Conservation (phyloP, 805 yeast genomes). For the Tetrapisispora fleetii region DNA sequence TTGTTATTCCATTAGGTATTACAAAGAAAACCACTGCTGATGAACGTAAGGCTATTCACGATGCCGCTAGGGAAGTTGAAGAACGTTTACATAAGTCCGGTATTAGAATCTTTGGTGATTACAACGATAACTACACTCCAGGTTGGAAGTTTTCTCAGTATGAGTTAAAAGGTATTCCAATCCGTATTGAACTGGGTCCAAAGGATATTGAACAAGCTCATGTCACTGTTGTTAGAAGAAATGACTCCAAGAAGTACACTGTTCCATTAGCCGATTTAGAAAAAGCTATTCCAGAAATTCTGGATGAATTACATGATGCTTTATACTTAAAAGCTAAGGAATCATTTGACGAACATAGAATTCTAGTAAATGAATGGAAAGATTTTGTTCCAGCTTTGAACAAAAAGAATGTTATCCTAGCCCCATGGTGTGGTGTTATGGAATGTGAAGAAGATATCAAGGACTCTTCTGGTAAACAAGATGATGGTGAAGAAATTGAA, state of each 20-base stretch:
- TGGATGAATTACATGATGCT: slow-evolving; percentile 73
- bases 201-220: slow-evolving; percentile 75
- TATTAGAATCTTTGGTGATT: slow-evolving; percentile 74
- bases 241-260: slow-evolving; percentile 64
- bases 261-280: slow-evolving; percentile 60
- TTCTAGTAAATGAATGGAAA: slow-evolving; percentile 71
- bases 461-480: slow-evolving; percentile 70
- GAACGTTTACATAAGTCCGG: slow-evolving; percentile 46
- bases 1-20: slow-evolving; percentile 89
- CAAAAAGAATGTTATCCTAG: slow-evolving; percentile 76
- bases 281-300: slow-evolving; percentile 56
- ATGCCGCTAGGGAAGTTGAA: slow-evolving; percentile 65
- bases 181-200: slow-evolving; percentile 94
- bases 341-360: slow-evolving; percentile 75
- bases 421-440: slow-evolving; percentile 96
- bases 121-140: slow-evolving; percentile 89
- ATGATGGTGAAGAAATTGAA: slow-evolving; percentile 76
- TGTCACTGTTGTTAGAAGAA: slow-evolving; percentile 88
- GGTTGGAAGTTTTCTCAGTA: slow-evolving; percentile 98
- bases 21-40: slow-evolving; percentile 78
- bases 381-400: slow-evolving; percentile 91
- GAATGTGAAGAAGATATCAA: slow-evolving; percentile 97
- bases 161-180: slow-evolving; percentile 92
- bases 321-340: slow-evolving; percentile 72
- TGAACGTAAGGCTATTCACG: slow-evolving; percentile 56